Base-by-base conservation (phyloP, 1,284 basidiomycete species). In the Sporisorium reilianum region DNA sequence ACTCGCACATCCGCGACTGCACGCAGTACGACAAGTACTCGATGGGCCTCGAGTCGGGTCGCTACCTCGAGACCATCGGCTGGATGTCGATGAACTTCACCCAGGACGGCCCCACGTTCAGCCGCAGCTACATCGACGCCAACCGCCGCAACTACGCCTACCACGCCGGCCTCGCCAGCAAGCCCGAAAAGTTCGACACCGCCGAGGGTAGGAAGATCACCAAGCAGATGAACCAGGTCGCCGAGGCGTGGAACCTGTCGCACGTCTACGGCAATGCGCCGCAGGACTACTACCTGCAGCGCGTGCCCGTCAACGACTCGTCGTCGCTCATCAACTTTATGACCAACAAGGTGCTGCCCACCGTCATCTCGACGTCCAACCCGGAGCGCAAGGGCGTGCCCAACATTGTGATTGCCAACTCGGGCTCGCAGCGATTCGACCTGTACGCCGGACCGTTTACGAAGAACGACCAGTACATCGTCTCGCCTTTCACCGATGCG, bases 41-140 rank as follows among this genome's bases (percentile, higher is more conserved):
- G 22, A 76, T 81, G 67, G 81, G 70, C 34, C 61, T 83, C 48
- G 81, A 83, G 45, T 64, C 70, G 23, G 81, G 81, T 10, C 70
- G 81, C 4, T 83, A 83, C 55, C 64, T 79, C 61, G 77, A 71
- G 61, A 81, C 72, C 49, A 61, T 75, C 38, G 70, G 68, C 36
- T 74, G 72, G 70, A 40, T 65, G 25, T 61, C 68, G 57, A 61
- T 72, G 61, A 51, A 77, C 51, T 66, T 75, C 45, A 77, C 77
- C 41, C 46, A 71, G 46, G 32, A 60, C 9, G 59, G 60, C n/a
- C 79, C 87, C 12, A 75, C 80, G 4, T 84, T 87, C 20, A 80
- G 85, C 52, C 72, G 87, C 25, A 72, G 85, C 20, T 88, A 87
- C 78, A 79, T 88, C 30, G 87, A 88, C 61, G 86, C 85, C 48